These are phyloP conservation scores for Flaveria sonorensis DNA, from an alignment of 129 eudicot genomes.

Conservation along the genomic window DNA sequence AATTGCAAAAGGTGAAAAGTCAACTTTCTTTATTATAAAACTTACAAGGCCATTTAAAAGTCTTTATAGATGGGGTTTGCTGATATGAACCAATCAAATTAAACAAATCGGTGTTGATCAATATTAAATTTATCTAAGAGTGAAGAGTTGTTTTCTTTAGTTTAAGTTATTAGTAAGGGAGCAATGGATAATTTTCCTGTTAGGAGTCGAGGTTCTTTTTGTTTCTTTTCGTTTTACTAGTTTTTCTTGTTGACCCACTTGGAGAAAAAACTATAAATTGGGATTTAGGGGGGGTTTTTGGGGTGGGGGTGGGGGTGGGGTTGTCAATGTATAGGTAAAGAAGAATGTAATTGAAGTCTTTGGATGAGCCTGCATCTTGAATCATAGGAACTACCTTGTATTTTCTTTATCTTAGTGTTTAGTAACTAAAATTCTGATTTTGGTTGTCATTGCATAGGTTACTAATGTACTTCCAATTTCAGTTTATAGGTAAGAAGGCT, in stretches of 20 bases:
- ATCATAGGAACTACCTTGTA: neutral
- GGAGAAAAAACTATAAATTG: neutral
- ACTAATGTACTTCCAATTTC: conserved; percentile 27
- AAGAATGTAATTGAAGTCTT: neutral
- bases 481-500: conserved; percentile 99
- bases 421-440: neutral
- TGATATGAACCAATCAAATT: neutral
- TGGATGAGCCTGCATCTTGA: neutral
- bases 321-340: neutral
- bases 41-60: conserved; percentile 1
- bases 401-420: neutral
- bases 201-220: neutral
- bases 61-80: neutral
- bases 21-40: conserved; percentile 19
- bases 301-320: neutral
- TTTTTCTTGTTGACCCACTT: neutral
- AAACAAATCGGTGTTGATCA: neutral
- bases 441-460: neutral
- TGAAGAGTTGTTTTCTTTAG: neutral
- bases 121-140: neutral
- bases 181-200: no score
- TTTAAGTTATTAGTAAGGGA: no score
- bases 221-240: neutral
- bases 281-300: neutral
- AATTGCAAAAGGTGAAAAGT: conserved; percentile 4